phyloP scores from a whole-genome alignment of 225 moss, liverwort and hornwort genomes.

The Polytrichum formosum region DNA sequence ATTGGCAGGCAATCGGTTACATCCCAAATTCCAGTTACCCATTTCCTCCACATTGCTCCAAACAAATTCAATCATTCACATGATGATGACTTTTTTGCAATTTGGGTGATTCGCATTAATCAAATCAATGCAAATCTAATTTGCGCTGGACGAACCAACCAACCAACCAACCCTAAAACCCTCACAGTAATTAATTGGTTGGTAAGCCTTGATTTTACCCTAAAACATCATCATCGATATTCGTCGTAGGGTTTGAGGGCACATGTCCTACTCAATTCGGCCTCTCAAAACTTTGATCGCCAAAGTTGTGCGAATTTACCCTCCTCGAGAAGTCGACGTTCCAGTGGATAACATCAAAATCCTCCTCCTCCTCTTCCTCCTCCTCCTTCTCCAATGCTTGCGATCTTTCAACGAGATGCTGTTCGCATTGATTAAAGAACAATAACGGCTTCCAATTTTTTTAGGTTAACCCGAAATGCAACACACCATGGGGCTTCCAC shows the following conservation, averaged over 20 bases:
- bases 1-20: constrained; percentile 21
- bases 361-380: constrained; percentile 5
- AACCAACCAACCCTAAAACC: too few relatives aligned
- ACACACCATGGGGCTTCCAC: background rate
- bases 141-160: too few relatives aligned
- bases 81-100: too few relatives aligned
- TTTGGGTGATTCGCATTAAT: too few relatives aligned
- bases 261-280: too few relatives aligned
- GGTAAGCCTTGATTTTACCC: too few relatives aligned
- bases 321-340: background rate
- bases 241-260: too few relatives aligned
- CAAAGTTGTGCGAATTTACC: background rate
- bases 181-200: too few relatives aligned
- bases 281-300: background rate
- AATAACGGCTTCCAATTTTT: background rate
- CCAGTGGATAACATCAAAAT: constrained; percentile 7
- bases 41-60: too few relatives aligned
- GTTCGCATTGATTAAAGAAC: background rate
- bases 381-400: constrained; percentile 21
- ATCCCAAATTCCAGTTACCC: constrained; percentile 1
- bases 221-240: too few relatives aligned
- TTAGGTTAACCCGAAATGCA: background rate
- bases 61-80: too few relatives aligned
- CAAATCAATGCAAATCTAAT: too few relatives aligned
- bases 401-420: constrained; percentile 12